phyloP scores from a whole-genome alignment of 352 stramenopile genomes.

The Paralagenidium karlingii region DNA sequence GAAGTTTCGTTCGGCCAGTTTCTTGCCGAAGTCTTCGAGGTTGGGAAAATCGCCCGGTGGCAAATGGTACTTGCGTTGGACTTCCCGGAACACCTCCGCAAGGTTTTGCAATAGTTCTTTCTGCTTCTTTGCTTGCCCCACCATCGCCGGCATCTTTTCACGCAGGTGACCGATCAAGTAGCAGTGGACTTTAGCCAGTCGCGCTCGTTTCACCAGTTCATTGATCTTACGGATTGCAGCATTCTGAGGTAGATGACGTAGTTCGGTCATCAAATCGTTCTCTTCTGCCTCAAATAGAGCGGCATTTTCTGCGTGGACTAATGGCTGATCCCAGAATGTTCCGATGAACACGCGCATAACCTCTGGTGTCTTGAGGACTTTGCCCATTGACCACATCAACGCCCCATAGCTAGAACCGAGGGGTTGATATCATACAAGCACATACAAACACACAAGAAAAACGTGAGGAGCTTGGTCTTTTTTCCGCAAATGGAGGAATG shows the following conservation, averaged over 20 bases:
- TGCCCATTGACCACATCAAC: slow-evolving; percentile 97
- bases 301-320: slow-evolving; percentile 80
- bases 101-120: slow-evolving; percentile 91
- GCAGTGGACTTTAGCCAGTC: slow-evolving; percentile 93
- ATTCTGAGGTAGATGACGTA: slow-evolving; percentile 92
- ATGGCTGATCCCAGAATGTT: slow-evolving; percentile 93
- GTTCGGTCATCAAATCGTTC: slow-evolving; percentile 94
- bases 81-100: slow-evolving; percentile 91
- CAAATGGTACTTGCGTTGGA: slow-evolving; percentile 96
- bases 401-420: slow-evolving; percentile 84
- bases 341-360: slow-evolving; percentile 97
- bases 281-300: slow-evolving; percentile 95
- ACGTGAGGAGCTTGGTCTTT: background rate
- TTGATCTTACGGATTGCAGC: slow-evolving; percentile 90
- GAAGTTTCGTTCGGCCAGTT: slow-evolving; percentile 83
- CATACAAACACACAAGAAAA: background rate
- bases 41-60: slow-evolving; percentile 91
- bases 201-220: slow-evolving; percentile 92
- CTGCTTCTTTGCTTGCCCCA: slow-evolving; percentile 97
- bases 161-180: slow-evolving; percentile 96
- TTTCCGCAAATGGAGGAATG: no score
- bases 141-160: slow-evolving; percentile 94
- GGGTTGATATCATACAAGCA: background rate
- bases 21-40: slow-evolving; percentile 76
- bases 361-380: slow-evolving; percentile 96